These are phyloP conservation scores for Aeschynomene evenia DNA, from an alignment of 306 rosid species.

Conservation along the genomic window DNA sequence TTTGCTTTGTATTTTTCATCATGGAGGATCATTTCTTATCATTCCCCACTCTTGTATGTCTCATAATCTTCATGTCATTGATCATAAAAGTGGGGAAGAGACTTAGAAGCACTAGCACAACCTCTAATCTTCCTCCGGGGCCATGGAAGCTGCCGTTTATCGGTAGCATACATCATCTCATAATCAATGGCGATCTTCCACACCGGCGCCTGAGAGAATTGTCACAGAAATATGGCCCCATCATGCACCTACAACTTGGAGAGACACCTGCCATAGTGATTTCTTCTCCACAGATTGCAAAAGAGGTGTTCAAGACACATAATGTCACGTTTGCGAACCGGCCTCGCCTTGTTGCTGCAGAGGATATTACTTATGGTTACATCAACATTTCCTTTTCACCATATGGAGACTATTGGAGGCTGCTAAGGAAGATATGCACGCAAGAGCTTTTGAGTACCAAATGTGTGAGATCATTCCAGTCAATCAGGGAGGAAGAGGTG, in stretches of 20 bases:
- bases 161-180: conserved; percentile 35
- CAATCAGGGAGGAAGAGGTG: background rate
- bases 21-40: conserved; percentile 22
- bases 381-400: background rate
- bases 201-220: conserved; percentile 12
- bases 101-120: background rate
- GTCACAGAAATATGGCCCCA: conserved; percentile 31
- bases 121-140: conserved; percentile 26
- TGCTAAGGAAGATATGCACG: background rate
- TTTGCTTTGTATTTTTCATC: background rate
- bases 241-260: conserved; percentile 32
- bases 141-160: conserved; percentile 31
- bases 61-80: background rate
- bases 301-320: conserved; percentile 36
- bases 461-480: background rate
- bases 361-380: background rate
- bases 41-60: background rate
- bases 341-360: background rate
- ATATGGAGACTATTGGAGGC: background rate
- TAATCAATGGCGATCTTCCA: conserved; percentile 3
- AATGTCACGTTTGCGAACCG: background rate
- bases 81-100: background rate
- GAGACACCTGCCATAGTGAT: conserved; percentile 15
- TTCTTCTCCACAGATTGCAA: conserved; percentile 39
- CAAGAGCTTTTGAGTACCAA: background rate